Conservation (phyloP, 306 rosid genomes). For the Prinsepia uniflora region DNA sequence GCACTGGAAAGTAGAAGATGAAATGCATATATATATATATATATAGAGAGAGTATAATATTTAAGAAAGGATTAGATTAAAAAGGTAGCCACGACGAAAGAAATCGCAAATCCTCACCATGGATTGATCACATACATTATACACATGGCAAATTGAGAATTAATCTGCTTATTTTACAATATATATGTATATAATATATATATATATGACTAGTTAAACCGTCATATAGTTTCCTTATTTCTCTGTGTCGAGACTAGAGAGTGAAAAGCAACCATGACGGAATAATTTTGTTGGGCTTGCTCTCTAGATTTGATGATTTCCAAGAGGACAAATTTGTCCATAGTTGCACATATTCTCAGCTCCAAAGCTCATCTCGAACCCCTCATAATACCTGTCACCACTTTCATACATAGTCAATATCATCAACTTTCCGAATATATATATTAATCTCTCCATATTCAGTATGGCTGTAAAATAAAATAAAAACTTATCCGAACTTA, state of each 20-base stretch:
- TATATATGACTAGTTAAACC: no score
- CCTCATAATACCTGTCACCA: conserved; percentile 5
- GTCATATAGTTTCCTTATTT: background rate
- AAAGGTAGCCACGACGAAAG: no score
- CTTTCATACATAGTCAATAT: no score
- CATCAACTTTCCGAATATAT: no score
- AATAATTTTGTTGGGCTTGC: background rate
- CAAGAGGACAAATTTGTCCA: conserved; percentile 14
- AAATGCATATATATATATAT: no score
- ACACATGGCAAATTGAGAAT: background rate
- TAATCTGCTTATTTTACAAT: background rate
- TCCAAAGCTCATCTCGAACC: conserved; percentile 28
- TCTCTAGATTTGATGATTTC: background rate
- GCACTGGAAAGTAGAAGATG: no score
- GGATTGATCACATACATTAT: no score
- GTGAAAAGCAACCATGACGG: background rate
- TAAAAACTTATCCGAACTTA: background rate
- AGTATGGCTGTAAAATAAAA: no score
- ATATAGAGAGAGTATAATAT: no score
- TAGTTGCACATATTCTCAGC: conserved; percentile 24
- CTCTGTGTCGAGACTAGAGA: background rate
- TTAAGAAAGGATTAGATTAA: no score
- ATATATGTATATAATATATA: background rate
- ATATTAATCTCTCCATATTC: no score
- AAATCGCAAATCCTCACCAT: no score